phyloP scores from a whole-genome alignment of 805 yeast genomes.

The Kluyveromyces wickerhamii region DNA sequence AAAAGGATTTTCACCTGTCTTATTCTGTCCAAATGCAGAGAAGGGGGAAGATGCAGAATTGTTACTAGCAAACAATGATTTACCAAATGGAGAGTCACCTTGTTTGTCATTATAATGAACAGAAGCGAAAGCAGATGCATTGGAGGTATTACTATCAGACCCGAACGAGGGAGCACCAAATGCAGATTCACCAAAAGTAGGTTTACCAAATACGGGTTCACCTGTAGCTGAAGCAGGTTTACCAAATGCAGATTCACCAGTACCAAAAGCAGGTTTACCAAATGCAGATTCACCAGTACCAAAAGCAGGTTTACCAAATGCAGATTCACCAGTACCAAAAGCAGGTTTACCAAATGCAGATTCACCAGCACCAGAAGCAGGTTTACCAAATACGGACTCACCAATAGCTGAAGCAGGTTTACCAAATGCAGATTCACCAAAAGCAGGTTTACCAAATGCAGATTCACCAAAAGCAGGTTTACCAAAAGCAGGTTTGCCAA shows the following conservation, averaged over 20 bases:
- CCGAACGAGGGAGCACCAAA: constrained; percentile 12
- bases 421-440: constrained; percentile 13
- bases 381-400: too few species aligned
- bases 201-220: constrained; percentile 15
- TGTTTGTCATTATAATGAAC: too few species aligned
- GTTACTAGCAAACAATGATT: constrained; percentile 1
- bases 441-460: constrained; percentile 14
- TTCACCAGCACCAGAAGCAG: too few species aligned
- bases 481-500: constrained; percentile 8
- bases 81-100: constrained; percentile 11
- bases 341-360: constrained; percentile 12
- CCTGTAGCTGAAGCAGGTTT: constrained; percentile 17
- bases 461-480: constrained; percentile 7
- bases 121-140: constrained; percentile 3
- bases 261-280: constrained; percentile 6
- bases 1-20: constrained; percentile 20
- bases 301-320: not conserved
- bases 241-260: constrained; percentile 17
- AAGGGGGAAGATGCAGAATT: not conserved
- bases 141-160: constrained; percentile 12
- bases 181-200: constrained; percentile 19
- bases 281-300: constrained; percentile 9
- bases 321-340: constrained; percentile 10
- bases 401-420: constrained; percentile 14
- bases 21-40: constrained; percentile 7